A percentile compares a stretch with the other conserved stretches of the same genome.
These are phyloP conservation scores for Pinus taeda DNA, from an alignment of 75 land plant species.

Conservation along the genomic window DNA sequence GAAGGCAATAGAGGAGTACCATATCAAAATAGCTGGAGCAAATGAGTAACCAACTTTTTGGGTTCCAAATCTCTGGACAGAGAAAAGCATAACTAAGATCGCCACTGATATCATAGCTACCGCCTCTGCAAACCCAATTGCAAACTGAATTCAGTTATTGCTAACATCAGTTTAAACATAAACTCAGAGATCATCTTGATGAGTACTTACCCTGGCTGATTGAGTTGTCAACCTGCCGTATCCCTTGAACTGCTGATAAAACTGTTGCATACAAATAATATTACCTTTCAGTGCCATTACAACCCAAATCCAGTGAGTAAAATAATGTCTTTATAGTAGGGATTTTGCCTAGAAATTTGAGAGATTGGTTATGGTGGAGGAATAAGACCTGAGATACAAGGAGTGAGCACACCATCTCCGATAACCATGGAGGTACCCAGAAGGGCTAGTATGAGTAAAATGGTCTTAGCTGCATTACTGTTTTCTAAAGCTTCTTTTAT, in stretches of 20 bases:
- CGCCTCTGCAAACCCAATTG: constrained; percentile 22
- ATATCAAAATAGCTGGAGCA: constrained; percentile 35
- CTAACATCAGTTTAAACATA: not conserved
- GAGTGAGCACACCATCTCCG: constrained; percentile 73
- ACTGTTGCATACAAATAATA: constrained; percentile 32
- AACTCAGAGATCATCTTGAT: not conserved
- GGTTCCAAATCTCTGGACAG: constrained; percentile 50
- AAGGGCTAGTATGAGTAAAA: constrained; percentile 46
- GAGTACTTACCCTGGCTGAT: not conserved
- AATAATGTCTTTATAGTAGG: too few relatives aligned
- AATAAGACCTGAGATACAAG: constrained; percentile 61
- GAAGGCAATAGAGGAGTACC: constrained; percentile 32
- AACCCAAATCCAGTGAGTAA: too few relatives aligned
- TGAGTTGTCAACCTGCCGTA: constrained; percentile 30
- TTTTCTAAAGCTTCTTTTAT: constrained; percentile 40
- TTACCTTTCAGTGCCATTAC: too few relatives aligned
- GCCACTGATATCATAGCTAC: constrained; percentile 28
- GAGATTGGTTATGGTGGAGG: not conserved
- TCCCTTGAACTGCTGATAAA: constrained; percentile 72
- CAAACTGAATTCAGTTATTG: not conserved
- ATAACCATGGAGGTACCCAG: constrained; percentile 80
- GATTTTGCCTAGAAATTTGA: not conserved
- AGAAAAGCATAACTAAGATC: constrained; percentile 37
- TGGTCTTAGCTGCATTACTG: constrained; percentile 24
- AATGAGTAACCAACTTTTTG: constrained; percentile 47